Conservation (phyloP, 495 filamentous ascomycete species). For the Podospora appendiculata region DNA sequence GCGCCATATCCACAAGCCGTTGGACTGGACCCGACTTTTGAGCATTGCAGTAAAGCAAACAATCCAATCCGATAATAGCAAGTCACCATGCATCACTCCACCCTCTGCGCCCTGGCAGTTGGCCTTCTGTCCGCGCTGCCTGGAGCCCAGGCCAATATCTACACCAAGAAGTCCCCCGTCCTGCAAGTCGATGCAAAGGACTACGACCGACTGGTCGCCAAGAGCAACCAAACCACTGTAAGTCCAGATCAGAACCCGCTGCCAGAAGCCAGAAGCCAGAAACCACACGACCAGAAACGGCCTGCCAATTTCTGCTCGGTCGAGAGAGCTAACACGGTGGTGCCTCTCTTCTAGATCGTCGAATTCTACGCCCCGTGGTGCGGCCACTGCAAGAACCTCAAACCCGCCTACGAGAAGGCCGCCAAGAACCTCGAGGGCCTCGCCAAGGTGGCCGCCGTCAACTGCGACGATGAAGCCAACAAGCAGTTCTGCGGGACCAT, state of each 20-base stretch:
- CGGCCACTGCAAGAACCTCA: constrained; percentile 91
- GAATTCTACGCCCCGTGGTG: constrained; percentile 97
- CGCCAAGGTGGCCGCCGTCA: constrained; percentile 87
- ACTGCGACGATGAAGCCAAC: constrained; percentile 94
- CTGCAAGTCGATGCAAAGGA: constrained; percentile 75
- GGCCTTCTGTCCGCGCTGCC: constrained; percentile 47
- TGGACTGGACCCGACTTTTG: too few relatives aligned
- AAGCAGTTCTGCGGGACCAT: constrained; percentile 80
- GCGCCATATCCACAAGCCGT: neutral
- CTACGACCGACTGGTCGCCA: constrained; percentile 77
- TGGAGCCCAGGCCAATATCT: constrained; percentile 62
- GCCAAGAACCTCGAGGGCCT: constrained; percentile 82
- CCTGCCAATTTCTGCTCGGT: too few relatives aligned
- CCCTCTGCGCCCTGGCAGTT: constrained; percentile 35
- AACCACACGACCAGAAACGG: neutral
- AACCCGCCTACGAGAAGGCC: constrained; percentile 91
- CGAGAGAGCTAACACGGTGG: too few relatives aligned
- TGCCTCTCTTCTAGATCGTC: constrained; percentile 30
- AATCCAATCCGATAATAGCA: neutral
- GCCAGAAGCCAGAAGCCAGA: neutral
- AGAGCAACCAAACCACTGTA: constrained; percentile 89
- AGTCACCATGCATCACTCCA: constrained; percentile 36
- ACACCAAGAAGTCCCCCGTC: constrained; percentile 81
- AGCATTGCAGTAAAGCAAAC: neutral
- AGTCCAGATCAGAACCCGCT: constrained; percentile 20